A percentile compares a stretch with the other conserved stretches of the same genome.
Evolutionary conservation across 108 stramenopile species (phyloP).

Genomic region (Pseudonitzschia multistriata): DNA sequence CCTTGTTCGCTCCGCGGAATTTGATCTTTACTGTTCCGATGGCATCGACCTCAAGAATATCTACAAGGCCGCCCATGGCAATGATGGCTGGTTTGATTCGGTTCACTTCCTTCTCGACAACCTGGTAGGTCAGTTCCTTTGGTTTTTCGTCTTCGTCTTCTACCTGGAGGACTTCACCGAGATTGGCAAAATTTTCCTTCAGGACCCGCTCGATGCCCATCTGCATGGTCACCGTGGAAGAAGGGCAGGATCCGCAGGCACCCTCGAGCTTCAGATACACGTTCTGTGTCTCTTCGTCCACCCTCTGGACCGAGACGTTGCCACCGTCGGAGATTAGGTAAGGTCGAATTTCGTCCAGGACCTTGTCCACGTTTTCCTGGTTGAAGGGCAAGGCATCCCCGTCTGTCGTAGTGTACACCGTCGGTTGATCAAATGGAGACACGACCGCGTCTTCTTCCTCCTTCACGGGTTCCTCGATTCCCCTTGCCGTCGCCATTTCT

Average conservation of each 20-base stretch:
- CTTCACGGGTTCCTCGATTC: not conserved
- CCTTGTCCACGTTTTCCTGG: conserved; percentile 87
- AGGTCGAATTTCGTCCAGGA: conserved; percentile 93
- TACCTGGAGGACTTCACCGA: conserved; percentile 84
- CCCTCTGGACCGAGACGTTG: conserved; percentile 84
- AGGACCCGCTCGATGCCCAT: conserved; percentile 96
- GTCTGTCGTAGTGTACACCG: conserved; percentile 13
- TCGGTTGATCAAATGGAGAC: conserved; percentile 54
- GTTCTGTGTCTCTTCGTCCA: conserved; percentile 65
- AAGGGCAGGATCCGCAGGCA: conserved; percentile 83
- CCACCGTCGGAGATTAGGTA: conserved; percentile 96
- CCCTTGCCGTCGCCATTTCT: not conserved
- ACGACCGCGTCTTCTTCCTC: conserved; percentile 32
- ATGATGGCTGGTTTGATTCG: conserved; percentile 69
- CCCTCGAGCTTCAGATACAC: conserved; percentile 89
- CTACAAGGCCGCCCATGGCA: conserved; percentile 82
- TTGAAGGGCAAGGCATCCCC: conserved; percentile 62
- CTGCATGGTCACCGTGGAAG: conserved; percentile 96
- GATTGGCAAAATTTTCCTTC: conserved; percentile 70
- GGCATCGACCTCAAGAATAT: conserved; percentile 61
- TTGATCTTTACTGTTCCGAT: conserved; percentile 73
- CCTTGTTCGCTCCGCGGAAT: conserved; percentile 72
- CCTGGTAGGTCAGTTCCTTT: conserved; percentile 53
- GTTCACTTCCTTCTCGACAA: conserved; percentile 66
- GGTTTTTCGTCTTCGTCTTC: conserved; percentile 44